Base-by-base conservation (phyloP, 2,329 filamentous ascomycete species). In the Penicillium sp. region DNA sequence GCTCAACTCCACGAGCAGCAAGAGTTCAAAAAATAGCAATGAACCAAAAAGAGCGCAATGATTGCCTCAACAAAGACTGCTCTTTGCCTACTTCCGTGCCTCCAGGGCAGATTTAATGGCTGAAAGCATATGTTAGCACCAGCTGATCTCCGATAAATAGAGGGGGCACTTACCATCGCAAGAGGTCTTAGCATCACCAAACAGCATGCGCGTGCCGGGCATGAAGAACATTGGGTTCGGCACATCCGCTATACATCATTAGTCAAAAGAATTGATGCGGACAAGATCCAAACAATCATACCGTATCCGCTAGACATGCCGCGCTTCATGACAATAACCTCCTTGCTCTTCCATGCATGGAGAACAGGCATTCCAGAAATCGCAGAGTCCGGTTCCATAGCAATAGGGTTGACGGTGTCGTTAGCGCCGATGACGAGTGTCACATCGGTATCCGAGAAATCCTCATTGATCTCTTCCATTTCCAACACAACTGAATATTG, bases 391-490 rank as follows among this genome's bases (percentile, higher is more conserved):
- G 88, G 87, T 70, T 96, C 90, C 60, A 96, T 76, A 0, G 92
- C 90, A 64, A 93, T 93, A 0, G 92, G 92, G 67, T 96, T 96
- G 36, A 96, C 92, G 0, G 92, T 96, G 65, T 96, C 92, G 64
- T 96, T 96, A 8, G 92, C 92, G 3, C 92, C 92, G 66, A 96
- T 96, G 0, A 96, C 91, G 3, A 96, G 83, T 0, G 90, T 92
- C 9, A 96, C 79, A 65, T 96, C 92, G 0, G 92, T 95, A 27
- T 94, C 88, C 6, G 81, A 74, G 71, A 96, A 96, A 66, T 96
- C 91, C 58, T 95, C 91, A 72, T 96, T 96, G 76, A 96, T 95
- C 77, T 96, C 92, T 64, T 96, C 92, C 91, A 96, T 96, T 75
- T 96, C 91, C 43, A 95, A 81, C 27, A 96, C 91, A 52, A 96